Evolutionary conservation across 371 early-diverging fungal genomes (phyloP).

Genomic region (Coemansia sp.): DNA sequence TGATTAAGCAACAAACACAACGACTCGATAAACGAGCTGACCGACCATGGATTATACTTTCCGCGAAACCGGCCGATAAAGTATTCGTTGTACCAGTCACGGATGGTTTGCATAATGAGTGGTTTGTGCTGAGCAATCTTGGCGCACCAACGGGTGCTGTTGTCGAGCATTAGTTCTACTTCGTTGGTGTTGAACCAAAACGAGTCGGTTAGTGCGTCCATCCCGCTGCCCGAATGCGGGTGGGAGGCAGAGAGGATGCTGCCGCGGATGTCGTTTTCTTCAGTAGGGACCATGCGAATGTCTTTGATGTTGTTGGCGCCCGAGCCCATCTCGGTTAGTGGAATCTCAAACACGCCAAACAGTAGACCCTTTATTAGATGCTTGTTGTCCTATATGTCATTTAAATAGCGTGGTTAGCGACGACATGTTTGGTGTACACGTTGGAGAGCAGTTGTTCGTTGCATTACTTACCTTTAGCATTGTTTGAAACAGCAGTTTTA

Average conservation of each 20-base stretch:
- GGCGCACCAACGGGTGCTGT: slow-evolving; percentile 6
- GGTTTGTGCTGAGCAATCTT: slow-evolving; percentile 11
- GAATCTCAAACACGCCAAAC: slow-evolving; percentile 24
- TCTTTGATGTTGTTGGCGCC: slow-evolving; percentile 35
- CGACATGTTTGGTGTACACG: background rate
- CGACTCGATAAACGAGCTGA: slow-evolving; percentile 24
- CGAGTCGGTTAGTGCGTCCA: slow-evolving; percentile 25
- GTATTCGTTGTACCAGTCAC: slow-evolving; percentile 40
- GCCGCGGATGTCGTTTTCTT: slow-evolving; percentile 26
- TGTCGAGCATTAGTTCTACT: slow-evolving; percentile 23
- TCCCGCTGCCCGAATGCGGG: slow-evolving; percentile 27
- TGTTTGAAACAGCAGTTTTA: slow-evolving; percentile 13
- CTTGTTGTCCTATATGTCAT: slow-evolving; percentile 24
- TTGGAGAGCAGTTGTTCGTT: background rate
- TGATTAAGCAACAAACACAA: slow-evolving; percentile 15
- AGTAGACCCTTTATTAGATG: slow-evolving; percentile 16
- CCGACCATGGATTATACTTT: slow-evolving; percentile 46
- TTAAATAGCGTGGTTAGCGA: background rate
- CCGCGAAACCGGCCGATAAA: slow-evolving; percentile 32
- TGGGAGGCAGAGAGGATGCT: slow-evolving; percentile 11
- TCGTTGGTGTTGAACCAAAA: slow-evolving; percentile 36
- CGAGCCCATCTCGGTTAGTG: slow-evolving; percentile 29
- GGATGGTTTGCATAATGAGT: slow-evolving; percentile 6
- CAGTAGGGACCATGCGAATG: slow-evolving; percentile 24
- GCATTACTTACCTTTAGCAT: slow-evolving; percentile 31